phyloP scores from a whole-genome alignment of 2,329 filamentous ascomycete species.

The Mariannaea elegans region DNA sequence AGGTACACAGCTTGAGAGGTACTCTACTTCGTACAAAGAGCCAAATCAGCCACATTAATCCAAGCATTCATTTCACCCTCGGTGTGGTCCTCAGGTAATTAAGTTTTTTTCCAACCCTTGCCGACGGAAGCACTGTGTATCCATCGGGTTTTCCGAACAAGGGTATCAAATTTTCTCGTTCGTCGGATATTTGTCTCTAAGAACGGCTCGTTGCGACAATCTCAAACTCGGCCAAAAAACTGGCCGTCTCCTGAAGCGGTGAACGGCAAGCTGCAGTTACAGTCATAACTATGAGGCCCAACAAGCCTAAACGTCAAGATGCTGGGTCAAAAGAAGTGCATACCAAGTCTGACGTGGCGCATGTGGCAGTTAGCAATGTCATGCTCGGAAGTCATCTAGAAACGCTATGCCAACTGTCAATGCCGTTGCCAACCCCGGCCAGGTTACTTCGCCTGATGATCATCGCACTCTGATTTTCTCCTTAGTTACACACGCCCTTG shows the following conservation, averaged over 20 bases:
- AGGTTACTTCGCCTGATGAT: background rate
- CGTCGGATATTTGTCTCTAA: background rate
- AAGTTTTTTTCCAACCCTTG: too few relatives aligned
- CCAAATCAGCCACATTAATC: too few relatives aligned
- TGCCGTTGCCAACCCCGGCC: conserved; percentile 1
- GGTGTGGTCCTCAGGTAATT: too few relatives aligned
- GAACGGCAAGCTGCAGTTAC: conserved; percentile 7
- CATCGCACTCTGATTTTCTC: background rate
- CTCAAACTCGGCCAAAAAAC: conserved; percentile 1
- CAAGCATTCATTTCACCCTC: too few relatives aligned
- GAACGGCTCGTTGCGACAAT: background rate
- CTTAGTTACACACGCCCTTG: background rate
- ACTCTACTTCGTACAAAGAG: conserved; percentile 8
- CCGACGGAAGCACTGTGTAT: background rate
- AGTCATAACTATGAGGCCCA: background rate
- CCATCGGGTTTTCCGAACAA: conserved; percentile 11
- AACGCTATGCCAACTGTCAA: conserved; percentile 10
- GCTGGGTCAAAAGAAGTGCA: conserved; percentile 1
- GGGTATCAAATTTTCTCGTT: conserved; percentile 7
- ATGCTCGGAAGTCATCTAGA: conserved; percentile 9
- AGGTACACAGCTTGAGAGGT: conserved; percentile 13
- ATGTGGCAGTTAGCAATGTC: background rate
- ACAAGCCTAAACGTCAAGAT: background rate
- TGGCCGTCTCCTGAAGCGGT: conserved; percentile 7
- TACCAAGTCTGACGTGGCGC: background rate